Evolutionary conservation across 768 basidiomycete genomes (phyloP), one percentile per base, ranked within the genome.

Genomic region (Pulveroboletus sp.): DNA sequence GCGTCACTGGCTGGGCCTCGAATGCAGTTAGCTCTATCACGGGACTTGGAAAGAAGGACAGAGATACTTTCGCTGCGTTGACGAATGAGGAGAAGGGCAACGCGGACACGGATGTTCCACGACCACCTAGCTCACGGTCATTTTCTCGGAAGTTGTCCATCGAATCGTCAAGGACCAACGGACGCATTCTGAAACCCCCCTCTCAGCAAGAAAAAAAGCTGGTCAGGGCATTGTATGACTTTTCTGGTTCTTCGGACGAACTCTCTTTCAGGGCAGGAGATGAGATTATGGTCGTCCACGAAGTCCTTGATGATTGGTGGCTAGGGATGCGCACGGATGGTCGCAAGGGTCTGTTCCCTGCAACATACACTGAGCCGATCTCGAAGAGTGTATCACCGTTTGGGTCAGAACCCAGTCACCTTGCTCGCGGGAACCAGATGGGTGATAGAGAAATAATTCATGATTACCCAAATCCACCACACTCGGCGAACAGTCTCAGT

Each of bases 291-390:
- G 83, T 93, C 27, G 58, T 89, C 27, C 83, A 82, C 31, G 90
- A 94, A 64, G 88, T 93, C 1, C 72, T 91, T 31, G 87, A 89
- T 54, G 91, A 82, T 52, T 94, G 93, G 93, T 94, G 90, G 87
- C 79, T 92, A 73, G 93, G 92, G 7, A 82, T 87, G 62, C 64
- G 81, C 31, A 57, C 52, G 39, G 70, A 77, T 48, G 89, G 88
- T 2, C 74, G 74, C 54, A 81, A 77, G 45, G 93, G 93, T 12
- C 64, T 95, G 37, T 94, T 96, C 75, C 93, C 93, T 0, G 77
- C 80, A 1, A 77, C 82, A 6, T 87, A 91, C 66, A 84, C 82
- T 8, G 86, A 91, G 57, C 47, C 51, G 4, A 56, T 71, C 45
- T 48, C 51, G 8, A 55, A 45, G 40, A 36, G 42, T 15, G 17